phyloP scores from a whole-genome alignment of 2,329 filamentous ascomycete species.

The Phyllosticta capitalensis region DNA sequence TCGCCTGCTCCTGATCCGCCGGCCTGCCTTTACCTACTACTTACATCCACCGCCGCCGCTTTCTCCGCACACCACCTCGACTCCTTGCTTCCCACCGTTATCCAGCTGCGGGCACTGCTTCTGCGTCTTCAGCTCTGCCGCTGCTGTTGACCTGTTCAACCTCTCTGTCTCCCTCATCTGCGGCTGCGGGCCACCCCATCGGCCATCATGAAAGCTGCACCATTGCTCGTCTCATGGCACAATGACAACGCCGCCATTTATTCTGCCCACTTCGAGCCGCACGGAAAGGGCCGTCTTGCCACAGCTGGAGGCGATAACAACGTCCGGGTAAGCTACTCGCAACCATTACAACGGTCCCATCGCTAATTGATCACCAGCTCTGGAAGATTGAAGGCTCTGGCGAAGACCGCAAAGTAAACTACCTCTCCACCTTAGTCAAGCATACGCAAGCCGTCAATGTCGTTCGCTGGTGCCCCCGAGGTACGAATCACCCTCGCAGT shows the following conservation, averaged over 20 bases:
- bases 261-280: slow-evolving; percentile 90
- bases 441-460: slow-evolving; percentile 98
- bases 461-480: slow-evolving; percentile 88
- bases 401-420: slow-evolving; percentile 81
- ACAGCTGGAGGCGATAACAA: slow-evolving; percentile 96
- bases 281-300: slow-evolving; percentile 82
- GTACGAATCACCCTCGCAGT: slow-evolving; percentile 40
- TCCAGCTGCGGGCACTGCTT: not conserved
- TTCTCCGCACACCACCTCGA: slow-evolving; percentile 4
- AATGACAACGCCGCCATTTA: slow-evolving; percentile 95
- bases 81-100: slow-evolving; percentile 10
- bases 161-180: slow-evolving; percentile 1
- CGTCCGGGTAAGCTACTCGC: slow-evolving; percentile 58
- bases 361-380: slow-evolving; percentile 49
- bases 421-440: slow-evolving; percentile 82
- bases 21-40: not conserved
- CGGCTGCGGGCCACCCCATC: slow-evolving; percentile 3
- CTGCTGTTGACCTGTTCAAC: slow-evolving; percentile 2
- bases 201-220: slow-evolving; percentile 77
- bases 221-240: slow-evolving; percentile 97
- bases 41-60: not conserved
- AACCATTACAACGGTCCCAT: slow-evolving; percentile 4
- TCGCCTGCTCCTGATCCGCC: not conserved
- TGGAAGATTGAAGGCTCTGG: slow-evolving; percentile 84
- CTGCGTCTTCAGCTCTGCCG: not conserved